Conservation (phyloP, 2,329 filamentous ascomycete genomes). For the Pseudogymnoascus sp. region DNA sequence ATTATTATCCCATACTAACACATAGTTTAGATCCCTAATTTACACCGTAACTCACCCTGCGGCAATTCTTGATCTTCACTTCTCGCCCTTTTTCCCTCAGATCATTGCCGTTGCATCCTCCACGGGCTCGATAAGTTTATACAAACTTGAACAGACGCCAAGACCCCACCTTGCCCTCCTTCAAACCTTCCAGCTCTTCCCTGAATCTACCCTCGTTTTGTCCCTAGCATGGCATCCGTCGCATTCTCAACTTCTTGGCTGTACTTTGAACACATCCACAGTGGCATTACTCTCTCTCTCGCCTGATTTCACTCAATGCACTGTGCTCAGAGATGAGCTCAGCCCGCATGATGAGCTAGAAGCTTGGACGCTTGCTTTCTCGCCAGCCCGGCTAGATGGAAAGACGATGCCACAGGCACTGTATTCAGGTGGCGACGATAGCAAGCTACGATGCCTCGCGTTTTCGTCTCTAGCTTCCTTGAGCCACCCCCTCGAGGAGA, state of each 20-base stretch:
- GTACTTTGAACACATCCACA: conserved; percentile 62
- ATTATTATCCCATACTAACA: background rate
- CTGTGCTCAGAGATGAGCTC: conserved; percentile 15
- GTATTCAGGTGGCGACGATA: conserved; percentile 70
- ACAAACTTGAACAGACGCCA: conserved; percentile 35
- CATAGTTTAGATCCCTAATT: conserved; percentile 39
- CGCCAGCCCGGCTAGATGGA: conserved; percentile 24
- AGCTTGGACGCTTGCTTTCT: conserved; percentile 66
- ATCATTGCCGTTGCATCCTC: conserved; percentile 71
- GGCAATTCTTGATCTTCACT: conserved; percentile 79
- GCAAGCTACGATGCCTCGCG: conserved; percentile 14
- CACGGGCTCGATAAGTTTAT: conserved; percentile 61
- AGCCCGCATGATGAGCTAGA: conserved; percentile 40
- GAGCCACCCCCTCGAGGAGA: conserved; percentile 10
- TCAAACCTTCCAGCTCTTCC: conserved; percentile 41
- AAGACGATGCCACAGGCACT: background rate
- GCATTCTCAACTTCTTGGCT: conserved; percentile 46
- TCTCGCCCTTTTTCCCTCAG: conserved; percentile 47
- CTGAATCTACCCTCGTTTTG: conserved; percentile 55
- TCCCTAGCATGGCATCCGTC: conserved; percentile 66
- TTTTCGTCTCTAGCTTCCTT: background rate
- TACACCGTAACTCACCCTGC: conserved; percentile 57
- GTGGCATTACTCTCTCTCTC: conserved; percentile 44
- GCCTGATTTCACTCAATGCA: conserved; percentile 7
- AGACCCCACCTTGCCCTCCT: conserved; percentile 28